phyloP scores from a whole-genome alignment of 169 alveolate species.

The Plasmodium vivax region DNA sequence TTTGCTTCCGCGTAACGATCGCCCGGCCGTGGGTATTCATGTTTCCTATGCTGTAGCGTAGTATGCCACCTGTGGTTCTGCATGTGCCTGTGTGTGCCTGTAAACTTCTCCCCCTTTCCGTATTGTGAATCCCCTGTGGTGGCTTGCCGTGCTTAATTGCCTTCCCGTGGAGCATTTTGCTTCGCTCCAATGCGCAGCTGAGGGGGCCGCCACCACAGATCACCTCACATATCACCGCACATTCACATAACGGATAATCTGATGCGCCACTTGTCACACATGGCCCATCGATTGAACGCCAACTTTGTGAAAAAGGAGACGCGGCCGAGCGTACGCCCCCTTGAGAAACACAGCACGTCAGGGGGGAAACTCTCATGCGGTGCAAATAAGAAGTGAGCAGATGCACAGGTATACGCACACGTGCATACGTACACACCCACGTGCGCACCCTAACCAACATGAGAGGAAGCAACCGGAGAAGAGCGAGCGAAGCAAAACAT shows the following conservation, averaged over 20 bases:
- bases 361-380: neutral
- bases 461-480: neutral
- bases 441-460: neutral
- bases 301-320: neutral
- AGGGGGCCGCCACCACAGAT: neutral
- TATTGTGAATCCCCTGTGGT: neutral
- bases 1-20: neutral
- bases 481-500: slow-evolving; percentile 27
- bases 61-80: neutral
- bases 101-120: neutral
- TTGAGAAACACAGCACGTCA: neutral
- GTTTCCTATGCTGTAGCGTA: neutral
- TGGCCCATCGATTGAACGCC: neutral
- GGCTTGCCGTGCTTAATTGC: neutral
- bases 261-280: neutral
- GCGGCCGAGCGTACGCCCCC: neutral
- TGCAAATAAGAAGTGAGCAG: neutral
- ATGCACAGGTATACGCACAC: neutral
- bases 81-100: neutral
- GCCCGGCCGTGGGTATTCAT: neutral
- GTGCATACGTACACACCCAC: neutral
- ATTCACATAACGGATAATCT: neutral
- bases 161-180: neutral
- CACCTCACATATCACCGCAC: neutral
- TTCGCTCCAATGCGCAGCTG: neutral